Base-by-base conservation (phyloP, 768 basidiomycete genomes). In the Termitomyces sp. region DNA sequence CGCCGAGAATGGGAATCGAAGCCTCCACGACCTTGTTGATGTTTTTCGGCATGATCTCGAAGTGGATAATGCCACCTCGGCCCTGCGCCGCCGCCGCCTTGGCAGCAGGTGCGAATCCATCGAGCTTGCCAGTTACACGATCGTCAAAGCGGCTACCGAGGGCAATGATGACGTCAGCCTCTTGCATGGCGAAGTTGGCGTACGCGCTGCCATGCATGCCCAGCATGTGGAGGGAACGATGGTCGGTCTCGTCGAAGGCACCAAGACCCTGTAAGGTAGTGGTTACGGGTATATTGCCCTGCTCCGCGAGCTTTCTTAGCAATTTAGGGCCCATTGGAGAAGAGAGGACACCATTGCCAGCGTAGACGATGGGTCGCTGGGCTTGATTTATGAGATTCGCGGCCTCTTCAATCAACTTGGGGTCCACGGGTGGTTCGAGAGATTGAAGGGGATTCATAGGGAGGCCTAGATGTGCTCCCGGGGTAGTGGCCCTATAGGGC, bases 191-290 rank as follows among this genome's bases (percentile, higher is more conserved):
- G 47, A 97, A 77, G 77, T 99, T 99, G 68, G 97, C 97, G 69
- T 98, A 98, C 5, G 96, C 94, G 34, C 87, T 87, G 5, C 97
- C 97, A 78, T 98, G 97, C 97, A 98, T 98, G 60, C 96, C 96
- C 59, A 99, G 85, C 96, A 98, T 98, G 74, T 98, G 95, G 70
- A 99, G 76, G 65, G 89, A 89, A 74, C 83, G 86, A 40, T 88
- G 86, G 74, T 94, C 84, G 56, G 82, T 85, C 81, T 99, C 97
- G 76, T 98, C 95, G 70, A 92, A 99, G 2, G 91, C 89, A 63
- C 97, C 97, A 49, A 99, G 87, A 59, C 96, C 97, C 70, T 96
- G 96, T 11, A 99, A 77, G 46, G 96, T 98, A 20, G 97, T 98
- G 62, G 94, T 96, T 49, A 98, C 96, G 59, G 97, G 97, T 65